Evolutionary conservation across 1,139 yeast genomes (phyloP), one percentile per base, ranked within the genome.

Genomic region (Suhomyces anneliseae): DNA sequence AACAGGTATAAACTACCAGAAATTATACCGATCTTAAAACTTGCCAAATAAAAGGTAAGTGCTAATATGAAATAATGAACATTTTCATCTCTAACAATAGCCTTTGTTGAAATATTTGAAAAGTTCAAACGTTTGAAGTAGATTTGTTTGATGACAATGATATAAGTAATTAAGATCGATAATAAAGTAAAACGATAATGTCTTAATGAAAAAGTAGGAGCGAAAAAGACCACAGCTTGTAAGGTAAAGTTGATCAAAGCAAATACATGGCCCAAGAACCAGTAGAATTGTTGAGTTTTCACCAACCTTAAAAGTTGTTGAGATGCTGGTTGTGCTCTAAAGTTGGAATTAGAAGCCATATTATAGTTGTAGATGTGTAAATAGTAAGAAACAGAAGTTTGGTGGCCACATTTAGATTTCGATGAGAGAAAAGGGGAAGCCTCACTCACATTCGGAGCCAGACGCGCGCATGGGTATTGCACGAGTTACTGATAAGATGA

Each of bases 181-280:
- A 72, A 53, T 39, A 79, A 65, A 5, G 77, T 59, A 39, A 64
- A 63, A 26, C 69, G 62, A 54, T 76, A 79, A 54, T 66, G 73
- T 36, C 54, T 60, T 46, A 69, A 53, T 3, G 74, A 57, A 8
- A 48, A 54, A 2, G 63, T 51, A 5, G 61, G 52, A 14, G 63
- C 56, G 56, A 74, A 68, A 39, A 76, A 64, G 8, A 76, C 68
- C 27, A 73, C 29, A 3, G 66, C 49, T 46, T 68, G 66, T 8
- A 68, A 42, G 2, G 61, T 42, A 53, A 75, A 74, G 52, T 65
- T 72, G 26, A 65, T 46, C 3, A 78, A 54, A 7, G 74, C 74
- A 26, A 65, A 56, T 8, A 73, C 68, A 58, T 79, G 82, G 11
- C 81, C 80, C 40, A 77, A 48, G 52, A 72, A 79, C 84, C 84